phyloP scores from a whole-genome alignment of 805 yeast species.

The Soucietia sequanensis region DNA sequence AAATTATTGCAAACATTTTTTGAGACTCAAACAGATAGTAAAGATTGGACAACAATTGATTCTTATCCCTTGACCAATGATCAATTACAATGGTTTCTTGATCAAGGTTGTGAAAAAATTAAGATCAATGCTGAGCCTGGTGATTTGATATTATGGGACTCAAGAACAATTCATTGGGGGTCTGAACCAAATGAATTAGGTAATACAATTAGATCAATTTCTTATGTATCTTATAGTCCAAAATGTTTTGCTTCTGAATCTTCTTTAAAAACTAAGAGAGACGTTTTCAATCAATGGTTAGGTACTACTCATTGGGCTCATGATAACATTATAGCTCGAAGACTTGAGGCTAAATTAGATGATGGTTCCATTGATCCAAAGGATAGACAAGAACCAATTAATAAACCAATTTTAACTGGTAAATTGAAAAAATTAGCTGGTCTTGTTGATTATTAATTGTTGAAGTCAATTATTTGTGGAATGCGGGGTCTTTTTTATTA shows the following conservation, averaged over 20 bases:
- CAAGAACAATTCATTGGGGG: conserved; percentile 30
- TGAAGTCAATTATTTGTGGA: too few relatives aligned
- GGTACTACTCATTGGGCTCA: conserved; percentile 23
- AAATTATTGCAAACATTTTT: conserved; percentile 21
- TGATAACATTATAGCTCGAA: conserved; percentile 9
- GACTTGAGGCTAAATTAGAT: conserved; percentile 7
- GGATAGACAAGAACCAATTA: conserved; percentile 19
- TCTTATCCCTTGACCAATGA: conserved; percentile 14
- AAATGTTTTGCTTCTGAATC: conserved; percentile 7
- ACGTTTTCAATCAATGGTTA: conserved; percentile 19
- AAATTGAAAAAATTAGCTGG: conserved; percentile 21
- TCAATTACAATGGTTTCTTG: conserved; percentile 22
- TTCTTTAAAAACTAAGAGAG: conserved; percentile 15
- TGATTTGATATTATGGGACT: conserved; percentile 34
- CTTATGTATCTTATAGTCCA: conserved; percentile 4
- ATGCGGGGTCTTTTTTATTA: too few relatives aligned
- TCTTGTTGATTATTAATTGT: not conserved
- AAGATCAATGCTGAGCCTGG: conserved; percentile 31
- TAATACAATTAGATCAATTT: conserved; percentile 13
- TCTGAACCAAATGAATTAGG: conserved; percentile 20
- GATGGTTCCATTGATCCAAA: conserved; percentile 20
- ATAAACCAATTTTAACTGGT: conserved; percentile 21
- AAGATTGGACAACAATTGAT: conserved; percentile 19
- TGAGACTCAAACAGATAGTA: conserved; percentile 13
- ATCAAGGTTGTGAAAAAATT: conserved; percentile 22